These are phyloP conservation scores for Triticum dicoccoides DNA, from an alignment of 176 grass and related monocot genomes.

Conservation along the genomic window DNA sequence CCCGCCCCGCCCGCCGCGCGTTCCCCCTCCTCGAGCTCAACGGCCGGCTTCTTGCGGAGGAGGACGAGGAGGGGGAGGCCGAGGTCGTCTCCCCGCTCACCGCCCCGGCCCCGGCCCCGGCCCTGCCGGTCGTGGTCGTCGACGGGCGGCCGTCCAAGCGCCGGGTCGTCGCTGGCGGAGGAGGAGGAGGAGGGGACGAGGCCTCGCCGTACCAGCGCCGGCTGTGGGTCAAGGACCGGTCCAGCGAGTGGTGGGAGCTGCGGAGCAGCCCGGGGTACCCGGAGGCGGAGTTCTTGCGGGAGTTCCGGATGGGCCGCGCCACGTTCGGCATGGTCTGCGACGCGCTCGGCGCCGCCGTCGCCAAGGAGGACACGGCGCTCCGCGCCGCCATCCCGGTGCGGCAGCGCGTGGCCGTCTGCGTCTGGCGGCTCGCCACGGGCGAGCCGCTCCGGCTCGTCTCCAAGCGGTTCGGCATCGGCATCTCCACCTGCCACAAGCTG, in stretches of 20 bases:
- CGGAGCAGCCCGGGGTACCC: conserved; percentile 47
- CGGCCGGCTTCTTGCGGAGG: neutral
- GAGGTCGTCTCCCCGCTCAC: neutral
- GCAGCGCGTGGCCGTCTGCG: conserved; percentile 62
- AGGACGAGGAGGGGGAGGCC: neutral
- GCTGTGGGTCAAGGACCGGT: conserved; percentile 58
- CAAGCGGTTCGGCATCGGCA: conserved; percentile 69
- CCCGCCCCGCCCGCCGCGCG: neutral
- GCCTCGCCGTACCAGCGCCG: conserved; percentile 33
- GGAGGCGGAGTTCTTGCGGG: conserved; percentile 48
- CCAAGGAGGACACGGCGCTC: conserved; percentile 73
- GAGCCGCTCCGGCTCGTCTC: conserved; percentile 70
- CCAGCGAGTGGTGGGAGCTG: conserved; percentile 53
- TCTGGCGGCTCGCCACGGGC: conserved; percentile 57
- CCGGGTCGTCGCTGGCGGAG: neutral
- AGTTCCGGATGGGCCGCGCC: conserved; percentile 59
- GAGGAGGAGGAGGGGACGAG: neutral
- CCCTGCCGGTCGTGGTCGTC: neutral
- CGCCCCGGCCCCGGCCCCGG: neutral
- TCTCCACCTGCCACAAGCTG: conserved; percentile 82
- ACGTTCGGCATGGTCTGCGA: conserved; percentile 66
- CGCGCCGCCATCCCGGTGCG: conserved; percentile 56
- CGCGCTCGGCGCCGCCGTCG: conserved; percentile 46
- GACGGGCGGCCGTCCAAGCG: neutral
- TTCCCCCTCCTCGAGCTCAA: conserved; percentile 38